phyloP scores from a whole-genome alignment of 1,139 yeast species.

The Candida neerlandica region DNA sequence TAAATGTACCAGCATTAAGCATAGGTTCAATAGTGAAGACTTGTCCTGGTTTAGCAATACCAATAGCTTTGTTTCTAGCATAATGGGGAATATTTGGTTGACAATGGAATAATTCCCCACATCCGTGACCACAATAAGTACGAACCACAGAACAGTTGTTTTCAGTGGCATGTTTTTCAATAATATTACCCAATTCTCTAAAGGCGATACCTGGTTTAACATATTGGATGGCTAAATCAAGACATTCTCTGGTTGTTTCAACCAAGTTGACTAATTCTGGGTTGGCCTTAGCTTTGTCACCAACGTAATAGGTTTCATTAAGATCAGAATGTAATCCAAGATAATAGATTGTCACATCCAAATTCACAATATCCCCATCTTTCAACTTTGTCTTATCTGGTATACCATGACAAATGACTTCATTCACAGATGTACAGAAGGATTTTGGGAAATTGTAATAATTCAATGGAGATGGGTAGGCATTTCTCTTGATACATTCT shows the following conservation, averaged over 20 bases:
- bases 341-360: conserved; percentile 84
- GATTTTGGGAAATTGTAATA: conserved; percentile 94
- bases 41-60: conserved; percentile 94
- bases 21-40: conserved; percentile 98
- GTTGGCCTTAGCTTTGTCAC: conserved; percentile 77
- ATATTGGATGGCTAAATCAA: conserved; percentile 76
- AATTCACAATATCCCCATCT: conserved; percentile 93
- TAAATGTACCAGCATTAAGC: conserved; percentile 86
- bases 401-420: conserved; percentile 95
- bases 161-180: conserved; percentile 82
- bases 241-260: conserved; percentile 90
- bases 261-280: conserved; percentile 84
- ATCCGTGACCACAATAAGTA: conserved; percentile 95
- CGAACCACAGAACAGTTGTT: conserved; percentile 86
- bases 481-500: conserved; percentile 85
- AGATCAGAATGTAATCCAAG: conserved; percentile 93
- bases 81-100: conserved; percentile 95
- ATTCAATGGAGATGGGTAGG: conserved; percentile 94
- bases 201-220: conserved; percentile 94
- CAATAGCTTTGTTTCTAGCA: conserved; percentile 90
- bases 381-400: conserved; percentile 85
- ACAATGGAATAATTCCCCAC: conserved; percentile 83
- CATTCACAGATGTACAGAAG: conserved; percentile 91
- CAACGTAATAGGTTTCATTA: conserved; percentile 96
- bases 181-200: conserved; percentile 84